phyloP scores from a whole-genome alignment of 2,329 filamentous ascomycete genomes.

The Teratosphaeria zuluensis region DNA sequence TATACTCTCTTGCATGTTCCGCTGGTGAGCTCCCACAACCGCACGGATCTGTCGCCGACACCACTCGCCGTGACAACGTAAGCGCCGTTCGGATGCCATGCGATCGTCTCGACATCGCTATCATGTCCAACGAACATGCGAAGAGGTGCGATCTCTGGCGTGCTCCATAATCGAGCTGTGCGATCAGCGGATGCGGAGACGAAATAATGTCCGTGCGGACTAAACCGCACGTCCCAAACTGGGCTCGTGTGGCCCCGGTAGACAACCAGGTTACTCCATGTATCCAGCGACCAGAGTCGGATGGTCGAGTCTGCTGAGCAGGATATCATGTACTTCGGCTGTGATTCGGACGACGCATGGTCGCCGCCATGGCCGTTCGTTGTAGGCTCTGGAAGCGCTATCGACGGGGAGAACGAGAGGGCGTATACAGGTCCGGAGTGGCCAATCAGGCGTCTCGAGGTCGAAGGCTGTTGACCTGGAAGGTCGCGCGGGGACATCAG shows the following conservation, averaged over 20 bases:
- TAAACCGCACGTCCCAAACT: constrained; percentile 80
- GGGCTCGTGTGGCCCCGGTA: constrained; percentile 91
- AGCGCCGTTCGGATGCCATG: constrained; percentile 88
- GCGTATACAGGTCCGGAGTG: constrained; percentile 85
- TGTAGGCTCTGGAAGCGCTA: constrained; percentile 29
- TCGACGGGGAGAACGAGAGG: constrained; percentile 75
- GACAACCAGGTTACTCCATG: constrained; percentile 83
- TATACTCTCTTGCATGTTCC: constrained; percentile 85
- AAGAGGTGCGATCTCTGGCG: constrained; percentile 81
- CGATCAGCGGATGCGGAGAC: constrained; percentile 79
- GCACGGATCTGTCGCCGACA: constrained; percentile 74
- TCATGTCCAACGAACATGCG: constrained; percentile 88
- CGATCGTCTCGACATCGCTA: constrained; percentile 79
- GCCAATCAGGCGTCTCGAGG: constrained; percentile 69
- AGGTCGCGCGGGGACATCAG: constrained; percentile 58
- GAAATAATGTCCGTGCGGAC: constrained; percentile 93
- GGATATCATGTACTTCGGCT: constrained; percentile 71
- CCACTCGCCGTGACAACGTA: constrained; percentile 84
- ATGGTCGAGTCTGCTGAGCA: constrained; percentile 80
- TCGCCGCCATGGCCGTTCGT: constrained; percentile 30
- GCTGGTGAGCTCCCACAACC: constrained; percentile 92
- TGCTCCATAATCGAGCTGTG: constrained; percentile 82
- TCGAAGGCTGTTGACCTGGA: constrained; percentile 50
- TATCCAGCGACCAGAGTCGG: constrained; percentile 84
- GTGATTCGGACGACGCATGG: constrained; percentile 35